phyloP scores from a whole-genome alignment of 768 basidiomycete genomes.

The Xerocomellus amylosporus region DNA sequence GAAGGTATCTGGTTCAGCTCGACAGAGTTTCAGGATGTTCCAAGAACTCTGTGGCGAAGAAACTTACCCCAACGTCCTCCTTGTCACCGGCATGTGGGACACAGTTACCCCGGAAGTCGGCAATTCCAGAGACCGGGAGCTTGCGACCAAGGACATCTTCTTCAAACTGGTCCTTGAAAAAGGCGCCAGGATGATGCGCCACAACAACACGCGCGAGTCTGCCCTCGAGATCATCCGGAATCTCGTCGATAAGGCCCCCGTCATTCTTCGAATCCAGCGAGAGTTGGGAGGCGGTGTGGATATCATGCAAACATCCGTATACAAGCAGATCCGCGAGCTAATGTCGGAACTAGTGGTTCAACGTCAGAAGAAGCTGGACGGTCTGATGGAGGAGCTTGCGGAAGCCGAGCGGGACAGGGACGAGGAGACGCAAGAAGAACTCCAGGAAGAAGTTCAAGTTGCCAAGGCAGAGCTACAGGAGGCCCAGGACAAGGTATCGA shows the following conservation, averaged over 20 bases:
- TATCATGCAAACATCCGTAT: constrained; percentile 52
- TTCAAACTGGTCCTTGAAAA: constrained; percentile 49
- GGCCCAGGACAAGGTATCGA: constrained; percentile 22
- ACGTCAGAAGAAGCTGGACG: constrained; percentile 44
- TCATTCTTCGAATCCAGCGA: constrained; percentile 49
- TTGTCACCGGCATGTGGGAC: constrained; percentile 55
- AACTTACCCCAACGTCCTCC: constrained; percentile 44
- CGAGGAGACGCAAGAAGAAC: constrained; percentile 43
- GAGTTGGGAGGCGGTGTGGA: constrained; percentile 47
- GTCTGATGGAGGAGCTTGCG: constrained; percentile 44
- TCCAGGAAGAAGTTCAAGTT: constrained; percentile 37
- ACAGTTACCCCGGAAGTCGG: constrained; percentile 35
- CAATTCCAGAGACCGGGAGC: constrained; percentile 41
- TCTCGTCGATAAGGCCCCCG: constrained; percentile 38
- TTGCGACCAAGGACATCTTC: constrained; percentile 41
- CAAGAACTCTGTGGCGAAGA: constrained; percentile 49
- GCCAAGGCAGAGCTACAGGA: constrained; percentile 22
- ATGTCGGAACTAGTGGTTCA: constrained; percentile 43
- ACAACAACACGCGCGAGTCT: constrained; percentile 42
- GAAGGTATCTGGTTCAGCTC: constrained; percentile 45
- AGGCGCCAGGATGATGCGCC: constrained; percentile 44
- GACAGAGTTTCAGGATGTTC: constrained; percentile 49
- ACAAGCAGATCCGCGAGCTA: constrained; percentile 49
- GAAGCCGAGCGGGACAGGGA: constrained; percentile 42
- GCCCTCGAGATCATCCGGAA: constrained; percentile 43